Evolutionary conservation across 139 green algal genomes (phyloP), one percentile per base, ranked within the genome.

Genomic region (Tetradesmus lagerheimii): DNA sequence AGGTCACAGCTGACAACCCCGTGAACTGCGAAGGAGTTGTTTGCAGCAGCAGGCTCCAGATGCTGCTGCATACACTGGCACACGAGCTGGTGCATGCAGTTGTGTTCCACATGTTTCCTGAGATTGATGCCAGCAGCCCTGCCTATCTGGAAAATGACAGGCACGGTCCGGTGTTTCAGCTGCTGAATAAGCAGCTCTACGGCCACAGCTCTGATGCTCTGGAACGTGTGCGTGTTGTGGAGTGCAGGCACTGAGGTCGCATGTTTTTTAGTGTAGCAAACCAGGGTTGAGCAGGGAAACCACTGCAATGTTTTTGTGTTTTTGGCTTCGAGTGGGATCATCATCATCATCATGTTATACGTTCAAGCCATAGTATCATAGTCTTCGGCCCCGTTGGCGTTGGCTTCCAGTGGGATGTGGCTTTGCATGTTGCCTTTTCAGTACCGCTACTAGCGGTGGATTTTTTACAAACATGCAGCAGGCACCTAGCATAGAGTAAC

Each of bases 21-120:
- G 20, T 91, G 0, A 91, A 91, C 34, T 91, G 88, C 37, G 88
- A 91, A 66, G 88, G 88, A 2, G 80, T 83, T 0, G 31, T 88
- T 4, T 88, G 80, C 66, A 64, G 1, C 34, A 91, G 80, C 43
- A 23, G 80, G 66, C 66, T 91, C 34, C 80, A 88, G 64, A 39
- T 88, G 88, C n/a, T 91, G 43, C 15, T 88, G 80, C 88, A 91
- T 27, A 88, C 80, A 1, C 45, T 91, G 34, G 88, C 88, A 37
- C 88, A 91, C 38, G 88, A 91, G 80, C 67, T 91, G 0, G 88
- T 91, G 80, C 88, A 91, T 80, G 88, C 88, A 1, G 11, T 91
- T 16, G 80, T 91, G 80, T 83, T 84, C 6, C 43, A 83, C 5
- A 1, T 64, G 0, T 91, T 88, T 57, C 80, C 88, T 53, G 64